Percentiles rank a stretch among this genome's conserved stretches.
Conservation (phyloP, 1,139 yeast species). For the Candida frijolesensis region DNA sequence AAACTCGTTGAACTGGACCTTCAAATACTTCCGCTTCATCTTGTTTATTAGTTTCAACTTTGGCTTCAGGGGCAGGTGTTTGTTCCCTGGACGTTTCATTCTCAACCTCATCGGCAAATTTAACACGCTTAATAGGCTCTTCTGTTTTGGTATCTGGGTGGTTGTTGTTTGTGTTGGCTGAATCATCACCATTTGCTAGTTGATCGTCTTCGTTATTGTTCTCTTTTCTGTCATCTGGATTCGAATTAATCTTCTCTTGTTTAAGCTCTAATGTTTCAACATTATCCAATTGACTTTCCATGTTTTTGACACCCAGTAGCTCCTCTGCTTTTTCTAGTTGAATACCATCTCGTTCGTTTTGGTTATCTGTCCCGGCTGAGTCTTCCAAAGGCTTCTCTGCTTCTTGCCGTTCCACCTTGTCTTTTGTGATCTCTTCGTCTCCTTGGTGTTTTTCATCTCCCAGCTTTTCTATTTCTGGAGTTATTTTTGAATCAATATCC, state of each 20-base stretch:
- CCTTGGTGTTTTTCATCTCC: neutral
- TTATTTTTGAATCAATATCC: neutral
- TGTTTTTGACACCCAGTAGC: neutral
- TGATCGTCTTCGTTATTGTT: neutral
- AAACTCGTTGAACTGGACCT: conserved; percentile 67
- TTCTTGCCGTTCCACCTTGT: neutral
- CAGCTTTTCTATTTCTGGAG: neutral
- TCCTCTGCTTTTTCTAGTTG: neutral
- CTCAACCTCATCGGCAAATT: conserved; percentile 30
- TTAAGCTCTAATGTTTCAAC: neutral
- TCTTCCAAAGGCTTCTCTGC: neutral
- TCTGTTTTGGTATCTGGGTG: conserved; percentile 10
- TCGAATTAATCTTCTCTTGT: neutral
- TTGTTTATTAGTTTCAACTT: conserved; percentile 10
- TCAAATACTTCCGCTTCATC: conserved; percentile 38
- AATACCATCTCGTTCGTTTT: neutral
- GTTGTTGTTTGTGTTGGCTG: conserved; percentile 1
- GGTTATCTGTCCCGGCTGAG: neutral
- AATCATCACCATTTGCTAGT: neutral
- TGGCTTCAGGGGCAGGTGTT: conserved; percentile 4
- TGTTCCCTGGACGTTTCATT: conserved; percentile 10
- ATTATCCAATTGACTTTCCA: neutral
- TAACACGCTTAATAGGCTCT: conserved; percentile 22
- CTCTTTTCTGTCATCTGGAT: no score
- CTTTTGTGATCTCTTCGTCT: neutral